These are phyloP conservation scores for Chrysosporium queenslandicum DNA, from an alignment of 2,329 filamentous ascomycete species.

Conservation along the genomic window DNA sequence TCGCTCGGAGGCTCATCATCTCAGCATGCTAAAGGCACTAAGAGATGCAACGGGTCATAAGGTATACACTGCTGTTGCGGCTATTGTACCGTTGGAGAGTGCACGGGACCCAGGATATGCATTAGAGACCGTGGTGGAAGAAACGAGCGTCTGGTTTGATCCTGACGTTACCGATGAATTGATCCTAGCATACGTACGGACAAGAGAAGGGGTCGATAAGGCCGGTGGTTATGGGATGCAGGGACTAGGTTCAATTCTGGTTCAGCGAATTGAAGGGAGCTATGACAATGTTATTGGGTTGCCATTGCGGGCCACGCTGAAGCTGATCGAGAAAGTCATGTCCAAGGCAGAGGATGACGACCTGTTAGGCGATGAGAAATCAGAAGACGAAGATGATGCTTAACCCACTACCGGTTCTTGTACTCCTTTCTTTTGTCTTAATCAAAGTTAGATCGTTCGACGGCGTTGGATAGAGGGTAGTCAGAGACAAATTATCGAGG, in stretches of 20 bases:
- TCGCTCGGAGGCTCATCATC: constrained; percentile 66
- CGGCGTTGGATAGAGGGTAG: background rate
- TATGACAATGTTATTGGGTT: constrained; percentile 93
- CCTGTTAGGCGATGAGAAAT: constrained; percentile 35
- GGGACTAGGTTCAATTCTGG: constrained; percentile 72
- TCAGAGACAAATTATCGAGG: background rate
- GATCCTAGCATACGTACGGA: constrained; percentile 57
- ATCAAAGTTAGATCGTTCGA: background rate
- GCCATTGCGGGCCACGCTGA: constrained; percentile 66
- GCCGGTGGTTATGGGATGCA: constrained; percentile 94
- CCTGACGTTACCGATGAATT: constrained; percentile 66
- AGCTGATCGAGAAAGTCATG: constrained; percentile 80
- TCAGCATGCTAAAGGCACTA: constrained; percentile 71
- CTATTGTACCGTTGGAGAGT: constrained; percentile 72
- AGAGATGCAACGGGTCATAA: constrained; percentile 68
- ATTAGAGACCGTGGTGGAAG: constrained; percentile 70
- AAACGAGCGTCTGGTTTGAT: constrained; percentile 85
- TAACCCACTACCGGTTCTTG: background rate
- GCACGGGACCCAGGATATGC: constrained; percentile 77
- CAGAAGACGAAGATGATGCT: constrained; percentile 34
- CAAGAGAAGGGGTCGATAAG: constrained; percentile 88
- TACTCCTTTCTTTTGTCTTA: background rate
- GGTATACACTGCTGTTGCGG: constrained; percentile 75
- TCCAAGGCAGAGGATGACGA: constrained; percentile 61
- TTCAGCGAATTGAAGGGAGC: constrained; percentile 79